A percentile compares a stretch with the other conserved stretches of the same genome.
Conservation (phyloP, 306 rosid species). For the Arachis hypogaea region DNA sequence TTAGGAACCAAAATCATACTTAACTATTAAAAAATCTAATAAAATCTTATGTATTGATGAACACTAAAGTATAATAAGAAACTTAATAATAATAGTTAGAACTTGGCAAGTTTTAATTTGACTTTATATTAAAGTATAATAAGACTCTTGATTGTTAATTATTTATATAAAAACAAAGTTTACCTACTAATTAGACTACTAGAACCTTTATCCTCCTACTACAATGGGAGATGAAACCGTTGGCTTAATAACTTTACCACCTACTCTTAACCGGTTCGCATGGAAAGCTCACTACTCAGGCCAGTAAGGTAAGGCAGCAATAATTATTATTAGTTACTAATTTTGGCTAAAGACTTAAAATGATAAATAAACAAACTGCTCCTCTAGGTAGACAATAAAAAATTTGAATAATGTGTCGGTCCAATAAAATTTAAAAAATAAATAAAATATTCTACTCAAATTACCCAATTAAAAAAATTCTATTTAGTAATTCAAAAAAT, state of each 20-base stretch:
- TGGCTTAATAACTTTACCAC: conserved; percentile 34
- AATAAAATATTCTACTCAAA: too few relatives aligned
- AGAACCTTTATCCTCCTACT: conserved; percentile 19
- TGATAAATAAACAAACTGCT: not conserved
- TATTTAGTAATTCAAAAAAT: too few relatives aligned
- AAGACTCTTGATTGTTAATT: conserved; percentile 8
- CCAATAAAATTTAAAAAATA: too few relatives aligned
- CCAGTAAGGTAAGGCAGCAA: not conserved
- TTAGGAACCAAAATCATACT: too few relatives aligned
- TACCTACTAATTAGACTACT: conserved; percentile 33
- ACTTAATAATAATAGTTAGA: not conserved
- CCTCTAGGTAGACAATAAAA: too few relatives aligned
- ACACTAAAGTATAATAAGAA: too few relatives aligned
- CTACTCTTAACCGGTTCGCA: conserved; percentile 37
- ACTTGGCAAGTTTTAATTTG: conserved; percentile 6
- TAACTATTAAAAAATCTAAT: too few relatives aligned
- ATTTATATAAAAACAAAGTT: conserved; percentile 29
- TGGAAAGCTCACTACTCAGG: conserved; percentile 11
- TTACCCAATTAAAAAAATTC: too few relatives aligned
- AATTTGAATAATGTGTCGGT: too few relatives aligned
- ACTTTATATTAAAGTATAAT: conserved; percentile 1
- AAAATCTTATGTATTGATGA: too few relatives aligned
- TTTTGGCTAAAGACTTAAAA: conserved; percentile 24
- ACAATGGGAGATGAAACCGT: conserved; percentile 26
- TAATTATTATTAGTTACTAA: conserved; percentile 32